Conservation (phyloP, 345 rosid genomes). For the Raphanus raphanistrum region DNA sequence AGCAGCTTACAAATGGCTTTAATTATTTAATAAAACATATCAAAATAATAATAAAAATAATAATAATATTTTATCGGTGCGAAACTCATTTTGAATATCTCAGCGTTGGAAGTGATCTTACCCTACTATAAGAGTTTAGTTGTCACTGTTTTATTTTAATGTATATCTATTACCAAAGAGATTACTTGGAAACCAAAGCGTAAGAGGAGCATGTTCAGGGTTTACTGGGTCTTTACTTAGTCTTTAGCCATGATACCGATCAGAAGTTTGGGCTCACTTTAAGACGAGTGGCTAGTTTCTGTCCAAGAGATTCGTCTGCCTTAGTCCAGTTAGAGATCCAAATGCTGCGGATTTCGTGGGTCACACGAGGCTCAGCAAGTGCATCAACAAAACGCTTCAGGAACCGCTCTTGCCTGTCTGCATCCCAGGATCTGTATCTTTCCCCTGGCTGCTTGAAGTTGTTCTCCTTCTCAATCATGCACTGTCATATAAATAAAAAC, state of each 20-base stretch:
- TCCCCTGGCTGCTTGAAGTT: slow-evolving; percentile 97
- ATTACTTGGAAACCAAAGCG: slow-evolving; percentile 10
- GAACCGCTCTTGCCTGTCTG: slow-evolving; percentile 94
- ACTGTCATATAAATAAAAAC: slow-evolving; percentile 38
- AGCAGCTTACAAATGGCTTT: neutral
- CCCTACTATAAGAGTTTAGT: neutral
- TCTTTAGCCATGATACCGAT: slow-evolving; percentile 24
- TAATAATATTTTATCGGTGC: neutral
- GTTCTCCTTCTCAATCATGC: slow-evolving; percentile 81
- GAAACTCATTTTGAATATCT: neutral
- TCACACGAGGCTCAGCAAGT: slow-evolving; percentile 76
- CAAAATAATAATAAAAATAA: too few relatives aligned
- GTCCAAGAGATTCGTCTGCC: slow-evolving; percentile 74
- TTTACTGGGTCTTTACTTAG: neutral
- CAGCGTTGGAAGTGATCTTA: neutral
- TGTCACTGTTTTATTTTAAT: neutral
- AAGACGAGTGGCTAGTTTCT: slow-evolving; percentile 78
- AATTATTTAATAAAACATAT: too few relatives aligned
- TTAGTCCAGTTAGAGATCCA: slow-evolving; percentile 91
- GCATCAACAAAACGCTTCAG: slow-evolving; percentile 72
- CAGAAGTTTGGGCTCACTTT: slow-evolving; percentile 68
- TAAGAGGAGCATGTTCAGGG: neutral
- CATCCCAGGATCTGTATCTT: slow-evolving; percentile 73
- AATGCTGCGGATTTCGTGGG: slow-evolving; percentile 78
- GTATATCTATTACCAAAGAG: slow-evolving; percentile 5